Evolutionary conservation across 495 filamentous ascomycete genomes (phyloP).

Genomic region (Elaphomyces granulatus): DNA sequence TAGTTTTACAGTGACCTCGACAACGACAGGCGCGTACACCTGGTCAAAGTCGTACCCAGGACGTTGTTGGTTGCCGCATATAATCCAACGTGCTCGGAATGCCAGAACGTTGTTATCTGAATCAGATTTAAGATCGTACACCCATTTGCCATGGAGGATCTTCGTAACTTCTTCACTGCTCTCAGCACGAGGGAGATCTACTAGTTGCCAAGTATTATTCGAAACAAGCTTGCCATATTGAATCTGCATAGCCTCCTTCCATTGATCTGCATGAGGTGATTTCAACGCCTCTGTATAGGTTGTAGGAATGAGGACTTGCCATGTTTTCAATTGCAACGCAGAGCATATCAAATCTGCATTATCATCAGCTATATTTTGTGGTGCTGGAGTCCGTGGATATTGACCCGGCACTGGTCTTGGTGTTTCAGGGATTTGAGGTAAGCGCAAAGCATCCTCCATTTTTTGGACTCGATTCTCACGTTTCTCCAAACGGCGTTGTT

Average conservation of each 20-base stretch:
- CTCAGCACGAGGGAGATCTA: neutral
- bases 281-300: neutral
- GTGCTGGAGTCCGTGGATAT: no score
- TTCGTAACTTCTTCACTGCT: neutral
- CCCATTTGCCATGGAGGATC: slow-evolving; percentile 1
- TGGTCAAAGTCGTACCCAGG: no score
- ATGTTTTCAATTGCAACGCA: no score
- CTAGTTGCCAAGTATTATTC: neutral
- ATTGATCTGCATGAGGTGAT: neutral
- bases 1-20: no score
- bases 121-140: neutral
- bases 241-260: neutral
- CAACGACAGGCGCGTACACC: no score
- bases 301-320: neutral
- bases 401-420: neutral
- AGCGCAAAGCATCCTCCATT: no score
- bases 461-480: no score
- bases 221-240: neutral
- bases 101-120: neutral
- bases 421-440: no score
- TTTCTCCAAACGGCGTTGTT: no score
- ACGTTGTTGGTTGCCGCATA: slow-evolving; percentile 2
- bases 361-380: no score
- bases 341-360: no score
- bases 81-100: slow-evolving; percentile 1